phyloP scores from a whole-genome alignment of 176 grass and related monocot species.

The Phoenix roebelenii region DNA sequence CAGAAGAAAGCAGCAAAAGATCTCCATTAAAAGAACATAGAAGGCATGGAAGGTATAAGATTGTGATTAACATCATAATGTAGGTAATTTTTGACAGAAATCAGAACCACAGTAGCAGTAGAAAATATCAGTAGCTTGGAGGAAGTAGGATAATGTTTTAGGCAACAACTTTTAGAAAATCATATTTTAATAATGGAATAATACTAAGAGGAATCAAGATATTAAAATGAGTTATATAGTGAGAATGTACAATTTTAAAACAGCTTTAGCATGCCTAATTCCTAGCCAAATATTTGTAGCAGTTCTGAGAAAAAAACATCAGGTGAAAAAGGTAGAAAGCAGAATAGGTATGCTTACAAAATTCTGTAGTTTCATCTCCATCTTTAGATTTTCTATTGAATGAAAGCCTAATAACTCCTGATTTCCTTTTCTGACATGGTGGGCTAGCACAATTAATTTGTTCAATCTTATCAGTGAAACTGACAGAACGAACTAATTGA shows the following conservation, averaged over 20 bases:
- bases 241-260: neutral
- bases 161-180: too few relatives aligned
- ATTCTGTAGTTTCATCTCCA: constrained; percentile 86
- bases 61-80: too few relatives aligned
- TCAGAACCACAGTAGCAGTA: too few relatives aligned
- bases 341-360: constrained; percentile 39
- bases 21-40: too few relatives aligned
- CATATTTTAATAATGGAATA: too few relatives aligned
- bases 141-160: too few relatives aligned
- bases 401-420: constrained; percentile 73
- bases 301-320: neutral
- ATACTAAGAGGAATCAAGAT: too few relatives aligned
- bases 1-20: too few relatives aligned
- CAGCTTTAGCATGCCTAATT: neutral
- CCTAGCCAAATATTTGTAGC: neutral
- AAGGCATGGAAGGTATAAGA: too few relatives aligned
- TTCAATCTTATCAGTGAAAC: constrained; percentile 51
- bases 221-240: too few relatives aligned
- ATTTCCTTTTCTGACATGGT: constrained; percentile 61
- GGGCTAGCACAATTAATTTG: constrained; percentile 49
- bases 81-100: too few relatives aligned
- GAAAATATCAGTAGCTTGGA: too few relatives aligned
- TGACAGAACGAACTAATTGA: constrained; percentile 31
- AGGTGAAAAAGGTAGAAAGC: neutral
- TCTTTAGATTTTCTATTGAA: constrained; percentile 89